Conservation (phyloP, 805 yeast species). For the Saturnispora besseyi region DNA sequence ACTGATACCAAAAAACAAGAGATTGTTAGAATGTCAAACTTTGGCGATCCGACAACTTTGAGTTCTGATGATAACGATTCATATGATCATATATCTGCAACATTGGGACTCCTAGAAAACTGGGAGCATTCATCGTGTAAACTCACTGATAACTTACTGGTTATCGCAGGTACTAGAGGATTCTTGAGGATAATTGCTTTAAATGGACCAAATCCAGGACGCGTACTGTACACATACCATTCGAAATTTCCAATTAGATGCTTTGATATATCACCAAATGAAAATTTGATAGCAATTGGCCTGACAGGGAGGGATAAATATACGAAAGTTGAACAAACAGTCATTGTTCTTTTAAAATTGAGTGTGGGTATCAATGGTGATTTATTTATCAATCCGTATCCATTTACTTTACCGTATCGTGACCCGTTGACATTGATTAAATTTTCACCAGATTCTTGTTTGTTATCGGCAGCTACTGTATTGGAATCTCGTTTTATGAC, state of each 20-base stretch:
- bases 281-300: constrained; percentile 64
- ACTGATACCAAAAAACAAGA: constrained; percentile 9
- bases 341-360: constrained; percentile 46
- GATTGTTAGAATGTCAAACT: constrained; percentile 23
- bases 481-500: constrained; percentile 74
- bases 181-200: constrained; percentile 58
- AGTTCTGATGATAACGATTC: not conserved
- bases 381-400: constrained; percentile 21
- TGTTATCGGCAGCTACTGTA: constrained; percentile 66
- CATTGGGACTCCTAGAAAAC: constrained; percentile 29
- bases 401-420: constrained; percentile 68
- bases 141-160: constrained; percentile 49
- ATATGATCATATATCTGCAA: constrained; percentile 27
- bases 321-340: constrained; percentile 65
- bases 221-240: constrained; percentile 56
- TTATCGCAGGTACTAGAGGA: constrained; percentile 68
- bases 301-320: constrained; percentile 70
- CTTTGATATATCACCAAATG: constrained; percentile 58
- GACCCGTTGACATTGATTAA: constrained; percentile 73
- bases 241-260: constrained; percentile 75
- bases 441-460: constrained; percentile 64
- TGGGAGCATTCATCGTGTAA: constrained; percentile 59
- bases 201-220: constrained; percentile 36
- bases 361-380: not conserved
- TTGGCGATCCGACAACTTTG: constrained; percentile 11